Evolutionary conservation across 2,329 filamentous ascomycete genomes (phyloP).

Genomic region (Aspergillus latus): DNA sequence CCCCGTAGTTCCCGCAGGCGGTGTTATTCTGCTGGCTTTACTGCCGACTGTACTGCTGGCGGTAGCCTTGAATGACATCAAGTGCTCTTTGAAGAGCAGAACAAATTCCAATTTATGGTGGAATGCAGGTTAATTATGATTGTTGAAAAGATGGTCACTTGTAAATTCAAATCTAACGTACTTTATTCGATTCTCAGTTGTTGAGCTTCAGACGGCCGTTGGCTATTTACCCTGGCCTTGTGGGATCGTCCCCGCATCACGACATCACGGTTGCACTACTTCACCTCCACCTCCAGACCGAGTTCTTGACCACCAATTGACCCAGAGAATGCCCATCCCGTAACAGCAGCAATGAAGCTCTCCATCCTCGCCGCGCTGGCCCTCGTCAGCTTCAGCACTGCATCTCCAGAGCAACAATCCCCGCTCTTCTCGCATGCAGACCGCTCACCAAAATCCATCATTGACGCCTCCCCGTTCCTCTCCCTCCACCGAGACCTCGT

Average conservation of each 20-base stretch:
- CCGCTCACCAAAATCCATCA: constrained; percentile 23
- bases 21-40: not conserved
- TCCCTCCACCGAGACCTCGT: constrained; percentile 72
- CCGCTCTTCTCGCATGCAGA: not conserved
- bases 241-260: constrained; percentile 1
- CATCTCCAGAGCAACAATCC: not conserved
- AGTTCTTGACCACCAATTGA: not conserved
- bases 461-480: constrained; percentile 57
- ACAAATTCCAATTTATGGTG: not conserved
- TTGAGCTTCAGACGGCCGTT: not conserved
- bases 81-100: not conserved
- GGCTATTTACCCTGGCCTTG: not conserved
- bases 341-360: constrained; percentile 4
- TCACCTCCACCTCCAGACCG: not conserved
- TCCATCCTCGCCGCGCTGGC: constrained; percentile 3
- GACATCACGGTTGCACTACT: not conserved
- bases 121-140: too few relatives aligned
- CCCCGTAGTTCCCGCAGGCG: constrained; percentile 3
- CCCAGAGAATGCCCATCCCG: not conserved
- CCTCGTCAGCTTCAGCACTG: constrained; percentile 3
- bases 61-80: not conserved
- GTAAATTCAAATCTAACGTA: not conserved
- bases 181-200: not conserved
- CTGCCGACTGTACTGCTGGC: not conserved
- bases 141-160: not conserved